phyloP scores from a whole-genome alignment of 2,329 filamentous ascomycete genomes.

The Fusarium brevicatenulatum region DNA sequence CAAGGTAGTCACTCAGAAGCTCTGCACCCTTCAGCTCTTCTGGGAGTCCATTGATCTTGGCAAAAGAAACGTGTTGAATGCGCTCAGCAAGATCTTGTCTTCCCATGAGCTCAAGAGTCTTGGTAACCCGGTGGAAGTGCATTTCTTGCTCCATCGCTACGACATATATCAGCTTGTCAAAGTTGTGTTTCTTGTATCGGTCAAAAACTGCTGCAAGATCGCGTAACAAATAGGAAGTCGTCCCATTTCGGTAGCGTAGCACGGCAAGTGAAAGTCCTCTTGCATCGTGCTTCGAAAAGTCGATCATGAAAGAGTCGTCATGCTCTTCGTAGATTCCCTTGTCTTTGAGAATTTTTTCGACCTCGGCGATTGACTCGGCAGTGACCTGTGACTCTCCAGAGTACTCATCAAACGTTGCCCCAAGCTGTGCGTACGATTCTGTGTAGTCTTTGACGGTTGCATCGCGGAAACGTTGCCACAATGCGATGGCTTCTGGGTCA shows the following conservation, averaged over 20 bases:
- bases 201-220: slow-evolving; percentile 77
- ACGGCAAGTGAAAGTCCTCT: slow-evolving; percentile 76
- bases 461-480: slow-evolving; percentile 66
- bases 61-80: slow-evolving; percentile 57
- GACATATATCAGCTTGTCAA: slow-evolving; percentile 84
- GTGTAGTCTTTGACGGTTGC: slow-evolving; percentile 64
- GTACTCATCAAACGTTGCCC: slow-evolving; percentile 68
- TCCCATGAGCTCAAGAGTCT: slow-evolving; percentile 55
- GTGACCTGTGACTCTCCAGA: slow-evolving; percentile 72
- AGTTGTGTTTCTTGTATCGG: slow-evolving; percentile 67
- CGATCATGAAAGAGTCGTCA: slow-evolving; percentile 74
- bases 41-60: slow-evolving; percentile 59
- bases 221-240: slow-evolving; percentile 67
- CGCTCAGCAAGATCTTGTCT: slow-evolving; percentile 46
- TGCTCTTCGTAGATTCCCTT: slow-evolving; percentile 70
- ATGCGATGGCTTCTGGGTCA: slow-evolving; percentile 61
- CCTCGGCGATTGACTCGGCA: slow-evolving; percentile 64
- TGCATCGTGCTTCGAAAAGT: slow-evolving; percentile 77
- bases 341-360: slow-evolving; percentile 67
- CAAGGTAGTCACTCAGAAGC: slow-evolving; percentile 38
- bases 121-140: slow-evolving; percentile 78
- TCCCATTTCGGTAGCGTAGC: slow-evolving; percentile 65
- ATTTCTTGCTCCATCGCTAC: slow-evolving; percentile 77
- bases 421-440: slow-evolving; percentile 64
- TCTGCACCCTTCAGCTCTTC: slow-evolving; percentile 24